A percentile compares a stretch with the other conserved stretches of the same genome.
Conservation (phyloP, 139 green algal genomes). For the Chlamydomonas schloesseri region DNA sequence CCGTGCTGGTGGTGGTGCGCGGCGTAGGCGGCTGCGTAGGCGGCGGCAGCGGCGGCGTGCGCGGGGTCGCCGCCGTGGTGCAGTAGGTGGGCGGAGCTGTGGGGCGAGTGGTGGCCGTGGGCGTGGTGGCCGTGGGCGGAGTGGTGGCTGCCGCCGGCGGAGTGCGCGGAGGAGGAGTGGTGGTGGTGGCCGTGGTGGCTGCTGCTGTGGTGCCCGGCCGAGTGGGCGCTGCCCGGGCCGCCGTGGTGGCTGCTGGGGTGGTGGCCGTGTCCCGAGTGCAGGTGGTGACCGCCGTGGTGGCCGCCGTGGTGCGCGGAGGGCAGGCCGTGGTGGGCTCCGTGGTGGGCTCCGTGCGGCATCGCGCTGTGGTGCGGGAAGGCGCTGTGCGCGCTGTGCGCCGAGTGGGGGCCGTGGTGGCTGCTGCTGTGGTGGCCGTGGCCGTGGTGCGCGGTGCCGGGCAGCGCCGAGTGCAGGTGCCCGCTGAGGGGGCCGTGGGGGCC, state of each 20-base stretch:
- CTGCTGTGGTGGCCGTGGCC: neutral
- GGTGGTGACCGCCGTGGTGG: neutral
- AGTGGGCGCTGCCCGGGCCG: neutral
- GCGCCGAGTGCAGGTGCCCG: neutral
- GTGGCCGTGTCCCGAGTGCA: neutral
- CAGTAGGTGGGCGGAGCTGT: neutral
- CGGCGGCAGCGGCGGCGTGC: constrained; percentile 10
- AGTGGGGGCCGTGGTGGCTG: constrained; percentile 1
- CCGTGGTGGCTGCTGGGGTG: neutral
- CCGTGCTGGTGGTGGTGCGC: neutral
- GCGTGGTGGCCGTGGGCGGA: neutral
- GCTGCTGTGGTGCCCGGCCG: neutral
- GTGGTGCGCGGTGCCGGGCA: no score
- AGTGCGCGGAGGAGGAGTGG: neutral
- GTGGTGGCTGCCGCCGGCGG: neutral
- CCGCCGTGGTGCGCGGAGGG: neutral
- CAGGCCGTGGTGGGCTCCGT: neutral
- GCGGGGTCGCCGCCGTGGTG: neutral
- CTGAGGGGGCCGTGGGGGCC: neutral
- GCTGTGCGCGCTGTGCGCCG: neutral
- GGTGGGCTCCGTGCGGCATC: neutral
- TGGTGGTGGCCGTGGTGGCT: neutral
- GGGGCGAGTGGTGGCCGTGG: neutral
- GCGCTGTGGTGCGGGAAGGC: neutral
- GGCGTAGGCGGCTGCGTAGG: constrained; percentile 1